These are phyloP conservation scores for Penstemon barbatus DNA, from an alignment of 257 asterid species.

Conservation along the genomic window DNA sequence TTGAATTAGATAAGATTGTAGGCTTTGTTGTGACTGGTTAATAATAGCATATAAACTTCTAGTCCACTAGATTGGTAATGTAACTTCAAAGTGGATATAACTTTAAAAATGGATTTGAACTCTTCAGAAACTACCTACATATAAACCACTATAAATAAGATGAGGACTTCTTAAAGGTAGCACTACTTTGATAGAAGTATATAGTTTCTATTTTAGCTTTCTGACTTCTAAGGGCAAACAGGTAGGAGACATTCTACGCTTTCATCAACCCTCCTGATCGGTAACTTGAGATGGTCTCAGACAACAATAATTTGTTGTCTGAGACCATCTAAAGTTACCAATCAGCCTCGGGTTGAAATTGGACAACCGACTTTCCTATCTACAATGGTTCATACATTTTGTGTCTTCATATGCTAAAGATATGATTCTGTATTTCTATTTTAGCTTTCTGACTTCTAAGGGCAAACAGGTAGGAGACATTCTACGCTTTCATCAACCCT, in stretches of 20 bases:
- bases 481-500: constrained; percentile 4
- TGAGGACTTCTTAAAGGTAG: not conserved
- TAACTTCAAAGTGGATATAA: not conserved
- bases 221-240: not conserved
- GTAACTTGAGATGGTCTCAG: too few relatives aligned
- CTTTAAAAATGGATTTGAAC: not conserved
- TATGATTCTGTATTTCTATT: too few relatives aligned
- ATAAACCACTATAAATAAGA: not conserved
- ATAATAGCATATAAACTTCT: not conserved
- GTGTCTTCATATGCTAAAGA: too few relatives aligned
- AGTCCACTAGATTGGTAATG: not conserved
- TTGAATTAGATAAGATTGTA: too few relatives aligned
- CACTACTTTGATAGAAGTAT: not conserved
- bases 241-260: not conserved
- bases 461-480: not conserved
- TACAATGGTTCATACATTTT: too few relatives aligned
- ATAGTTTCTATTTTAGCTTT: not conserved
- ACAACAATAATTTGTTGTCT: too few relatives aligned
- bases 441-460: not conserved
- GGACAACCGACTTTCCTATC: too few relatives aligned
- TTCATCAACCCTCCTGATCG: constrained; percentile 17
- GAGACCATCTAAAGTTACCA: too few relatives aligned
- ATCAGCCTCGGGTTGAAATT: too few relatives aligned
- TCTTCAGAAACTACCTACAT: not conserved
- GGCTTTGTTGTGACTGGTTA: too few relatives aligned